Evolutionary conservation across 306 rosid genomes (phyloP), one percentile per base, ranked within the genome.

Genomic region (Vachellia pachyceras): DNA sequence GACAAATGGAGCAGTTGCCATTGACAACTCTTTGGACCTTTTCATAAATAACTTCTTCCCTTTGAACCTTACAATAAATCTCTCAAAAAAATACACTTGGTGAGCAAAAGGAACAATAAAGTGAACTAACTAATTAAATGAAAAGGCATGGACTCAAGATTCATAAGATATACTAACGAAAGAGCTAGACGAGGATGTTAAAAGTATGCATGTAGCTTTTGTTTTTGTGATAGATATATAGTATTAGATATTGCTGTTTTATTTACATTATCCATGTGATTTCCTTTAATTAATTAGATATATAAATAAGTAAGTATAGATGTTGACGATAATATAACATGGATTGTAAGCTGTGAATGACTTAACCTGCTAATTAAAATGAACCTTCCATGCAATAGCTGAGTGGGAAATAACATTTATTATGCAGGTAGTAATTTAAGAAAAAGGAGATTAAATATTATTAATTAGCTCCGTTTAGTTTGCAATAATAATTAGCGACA

Each of bases 341-440:
- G 69, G 42, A 25, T 33, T 33, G 39, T 63, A 63, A 14, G 68
- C 68, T 63, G 41, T 29, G 68, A 63, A 63, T 42, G 42, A 64
- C 69, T 64, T 8, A 64, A 5, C 46, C 72, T 33, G 10, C 54
- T 20, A 67, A 3, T 10, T 14, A 9, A 68, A 68, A 67, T 39
- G 72, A 67, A 68, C 33, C 54, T 69, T 46, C 52, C 73, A 69
- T n/a, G 72, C n/a, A 40, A 40, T n/a, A 45, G 6, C 35, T 10
- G 20, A 18, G 49, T 67, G 65, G 70, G n/a, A n/a, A n/a, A n/a
- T n/a, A n/a, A n/a, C n/a, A n/a, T n/a, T n/a, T n/a, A n/a, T n/a
- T n/a, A n/a, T n/a, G n/a, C n/a, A n/a, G n/a, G n/a, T n/a, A n/a
- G n/a, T n/a, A n/a, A n/a, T n/a, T n/a, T n/a, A n/a, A n/a, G n/a